Evolutionary conservation across 106 monocot species (phyloP).

Genomic region (Dendrobium catenatum): DNA sequence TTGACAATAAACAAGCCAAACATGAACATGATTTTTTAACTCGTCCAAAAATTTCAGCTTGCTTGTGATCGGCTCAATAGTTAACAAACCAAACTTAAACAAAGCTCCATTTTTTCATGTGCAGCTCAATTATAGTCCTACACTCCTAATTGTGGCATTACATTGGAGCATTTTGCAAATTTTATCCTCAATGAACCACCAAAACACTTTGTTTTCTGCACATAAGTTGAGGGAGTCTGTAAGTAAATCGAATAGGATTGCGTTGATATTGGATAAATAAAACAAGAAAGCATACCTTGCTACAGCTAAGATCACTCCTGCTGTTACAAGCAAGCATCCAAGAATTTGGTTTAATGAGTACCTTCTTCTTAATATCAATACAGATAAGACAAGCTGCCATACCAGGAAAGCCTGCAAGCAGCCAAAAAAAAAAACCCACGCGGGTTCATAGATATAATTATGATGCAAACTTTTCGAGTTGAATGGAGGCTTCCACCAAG

Average conservation of each 20-base stretch:
- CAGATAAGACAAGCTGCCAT: constrained; percentile 94
- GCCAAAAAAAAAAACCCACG: background rate
- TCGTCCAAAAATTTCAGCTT: background rate
- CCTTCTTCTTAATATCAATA: constrained; percentile 67
- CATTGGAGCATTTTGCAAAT: background rate
- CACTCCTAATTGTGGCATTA: background rate
- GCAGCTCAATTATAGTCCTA: background rate
- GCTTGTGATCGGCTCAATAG: background rate
- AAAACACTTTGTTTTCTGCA: background rate
- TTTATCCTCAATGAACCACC: background rate
- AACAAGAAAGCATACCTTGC: constrained; percentile 47
- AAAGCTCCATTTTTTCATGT: background rate
- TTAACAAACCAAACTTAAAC: background rate
- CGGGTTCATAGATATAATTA: background rate
- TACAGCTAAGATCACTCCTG: constrained; percentile 77
- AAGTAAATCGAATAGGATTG: background rate
- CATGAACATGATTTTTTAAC: background rate
- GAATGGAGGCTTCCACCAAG: background rate
- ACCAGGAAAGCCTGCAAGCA: constrained; percentile 84
- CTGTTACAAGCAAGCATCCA: constrained; percentile 79
- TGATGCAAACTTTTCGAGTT: background rate
- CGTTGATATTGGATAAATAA: background rate
- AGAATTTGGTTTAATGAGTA: constrained; percentile 65
- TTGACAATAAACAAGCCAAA: background rate
- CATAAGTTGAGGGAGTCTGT: background rate